These are phyloP conservation scores for Ceratocystis cacaofunesta DNA, from an alignment of 2,329 filamentous ascomycete species.

Conservation along the genomic window DNA sequence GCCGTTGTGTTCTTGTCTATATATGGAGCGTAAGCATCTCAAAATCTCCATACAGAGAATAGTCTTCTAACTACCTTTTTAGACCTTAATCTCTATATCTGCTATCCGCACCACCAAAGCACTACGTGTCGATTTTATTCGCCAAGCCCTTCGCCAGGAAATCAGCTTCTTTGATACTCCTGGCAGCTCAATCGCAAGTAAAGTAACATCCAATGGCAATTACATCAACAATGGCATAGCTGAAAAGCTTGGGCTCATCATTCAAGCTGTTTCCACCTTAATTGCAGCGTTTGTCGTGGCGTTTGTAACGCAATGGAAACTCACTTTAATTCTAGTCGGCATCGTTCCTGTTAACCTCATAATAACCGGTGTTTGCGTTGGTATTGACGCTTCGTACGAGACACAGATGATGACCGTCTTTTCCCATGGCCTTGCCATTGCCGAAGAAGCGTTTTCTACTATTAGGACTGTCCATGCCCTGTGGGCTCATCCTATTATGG, in stretches of 20 bases:
- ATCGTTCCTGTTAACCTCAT: constrained; percentile 32
- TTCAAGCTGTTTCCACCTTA: constrained; percentile 29
- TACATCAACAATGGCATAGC: constrained; percentile 32
- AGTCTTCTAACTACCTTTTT: constrained; percentile 6
- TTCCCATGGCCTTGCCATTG: constrained; percentile 29
- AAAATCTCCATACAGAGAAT: background rate
- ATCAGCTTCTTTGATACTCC: constrained; percentile 39
- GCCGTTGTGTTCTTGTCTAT: constrained; percentile 39
- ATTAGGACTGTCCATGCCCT: constrained; percentile 38
- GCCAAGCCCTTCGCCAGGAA: constrained; percentile 33
- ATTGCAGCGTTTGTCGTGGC: constrained; percentile 28
- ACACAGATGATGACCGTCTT: constrained; percentile 31
- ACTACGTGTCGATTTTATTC: constrained; percentile 27
- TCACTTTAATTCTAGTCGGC: constrained; percentile 30
- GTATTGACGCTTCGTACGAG: constrained; percentile 30
- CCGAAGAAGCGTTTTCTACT: constrained; percentile 35
- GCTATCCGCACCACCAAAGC: constrained; percentile 27
- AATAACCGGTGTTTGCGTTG: constrained; percentile 27
- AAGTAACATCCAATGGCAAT: constrained; percentile 35
- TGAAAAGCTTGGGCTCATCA: constrained; percentile 30
- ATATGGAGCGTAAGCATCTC: constrained; percentile 32
- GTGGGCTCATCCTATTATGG: constrained; percentile 32
- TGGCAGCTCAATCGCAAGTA: constrained; percentile 30
- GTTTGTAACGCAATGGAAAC: constrained; percentile 29
- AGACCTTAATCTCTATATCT: constrained; percentile 27